Conservation (phyloP, 768 basidiomycete genomes). For the Naganishia friedmannii region DNA sequence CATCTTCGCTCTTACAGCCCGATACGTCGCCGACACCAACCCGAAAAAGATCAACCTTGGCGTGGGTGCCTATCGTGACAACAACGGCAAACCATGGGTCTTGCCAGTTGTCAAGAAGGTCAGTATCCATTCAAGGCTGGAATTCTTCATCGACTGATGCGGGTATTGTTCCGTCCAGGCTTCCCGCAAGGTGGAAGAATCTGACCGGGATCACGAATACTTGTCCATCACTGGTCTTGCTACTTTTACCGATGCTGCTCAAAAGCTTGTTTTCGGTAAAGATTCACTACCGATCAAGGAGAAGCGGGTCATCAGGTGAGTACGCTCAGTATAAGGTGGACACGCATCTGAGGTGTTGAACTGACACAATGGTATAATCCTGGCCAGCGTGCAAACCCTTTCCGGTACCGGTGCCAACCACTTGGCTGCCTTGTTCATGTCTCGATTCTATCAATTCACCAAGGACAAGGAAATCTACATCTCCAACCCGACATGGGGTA, state of each 20-base stretch:
- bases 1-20: constrained; percentile 65
- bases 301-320: constrained; percentile 62
- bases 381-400: constrained; percentile 74
- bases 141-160: background rate
- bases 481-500: constrained; percentile 92
- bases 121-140: constrained; percentile 1
- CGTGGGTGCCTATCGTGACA: constrained; percentile 91
- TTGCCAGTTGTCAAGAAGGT: constrained; percentile 83
- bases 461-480: constrained; percentile 67
- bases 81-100: constrained; percentile 86
- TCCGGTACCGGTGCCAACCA: constrained; percentile 97
- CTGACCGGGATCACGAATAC: constrained; percentile 60
- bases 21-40: constrained; percentile 88
- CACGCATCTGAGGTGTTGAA: no score
- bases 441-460: constrained; percentile 68
- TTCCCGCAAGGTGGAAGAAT: constrained; percentile 58
- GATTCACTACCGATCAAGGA: constrained; percentile 69
- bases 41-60: constrained; percentile 90
- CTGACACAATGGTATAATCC: no score
- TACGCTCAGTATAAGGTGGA: background rate
- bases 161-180: constrained; percentile 12
- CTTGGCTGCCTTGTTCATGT: constrained; percentile 80
- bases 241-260: constrained; percentile 76
- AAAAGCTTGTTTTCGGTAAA: constrained; percentile 74
- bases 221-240: constrained; percentile 65